phyloP scores from a whole-genome alignment of 768 basidiomycete genomes.

The Porpolomopsis calyptriformis region DNA sequence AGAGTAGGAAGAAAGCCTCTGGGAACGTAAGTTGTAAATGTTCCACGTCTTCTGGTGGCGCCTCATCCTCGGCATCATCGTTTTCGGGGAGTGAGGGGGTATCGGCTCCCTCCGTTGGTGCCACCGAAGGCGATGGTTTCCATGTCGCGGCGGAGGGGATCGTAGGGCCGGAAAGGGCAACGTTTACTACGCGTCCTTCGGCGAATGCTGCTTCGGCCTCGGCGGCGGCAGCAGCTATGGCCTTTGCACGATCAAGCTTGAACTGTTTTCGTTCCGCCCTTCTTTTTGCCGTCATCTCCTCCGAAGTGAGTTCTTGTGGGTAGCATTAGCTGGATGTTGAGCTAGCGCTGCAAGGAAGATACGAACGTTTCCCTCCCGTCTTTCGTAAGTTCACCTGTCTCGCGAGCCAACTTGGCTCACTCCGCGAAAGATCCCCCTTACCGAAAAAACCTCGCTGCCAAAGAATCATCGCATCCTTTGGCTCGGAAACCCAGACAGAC shows the following conservation, averaged over 20 bases:
- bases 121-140: constrained; percentile 36
- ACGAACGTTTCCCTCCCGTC: constrained; percentile 51
- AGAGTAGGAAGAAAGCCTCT: constrained; percentile 82
- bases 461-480: constrained; percentile 53
- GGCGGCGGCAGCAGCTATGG: constrained; percentile 71
- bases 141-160: constrained; percentile 79
- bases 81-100: constrained; percentile 16
- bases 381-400: constrained; percentile 61
- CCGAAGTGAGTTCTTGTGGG: constrained; percentile 62
- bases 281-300: constrained; percentile 83
- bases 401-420: constrained; percentile 89
- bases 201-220: constrained; percentile 72
- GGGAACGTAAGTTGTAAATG: constrained; percentile 84
- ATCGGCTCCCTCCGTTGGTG: constrained; percentile 18
- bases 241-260: constrained; percentile 84
- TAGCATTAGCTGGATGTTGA: neutral
- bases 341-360: neutral
- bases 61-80: constrained; percentile 34
- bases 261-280: constrained; percentile 84
- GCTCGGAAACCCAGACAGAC: constrained; percentile 77
- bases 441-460: constrained; percentile 96
- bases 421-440: constrained; percentile 88
- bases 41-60: constrained; percentile 62
- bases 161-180: constrained; percentile 45
- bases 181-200: constrained; percentile 55